phyloP scores from a whole-genome alignment of 2,329 filamentous ascomycete genomes.

The Septoria linicola region DNA sequence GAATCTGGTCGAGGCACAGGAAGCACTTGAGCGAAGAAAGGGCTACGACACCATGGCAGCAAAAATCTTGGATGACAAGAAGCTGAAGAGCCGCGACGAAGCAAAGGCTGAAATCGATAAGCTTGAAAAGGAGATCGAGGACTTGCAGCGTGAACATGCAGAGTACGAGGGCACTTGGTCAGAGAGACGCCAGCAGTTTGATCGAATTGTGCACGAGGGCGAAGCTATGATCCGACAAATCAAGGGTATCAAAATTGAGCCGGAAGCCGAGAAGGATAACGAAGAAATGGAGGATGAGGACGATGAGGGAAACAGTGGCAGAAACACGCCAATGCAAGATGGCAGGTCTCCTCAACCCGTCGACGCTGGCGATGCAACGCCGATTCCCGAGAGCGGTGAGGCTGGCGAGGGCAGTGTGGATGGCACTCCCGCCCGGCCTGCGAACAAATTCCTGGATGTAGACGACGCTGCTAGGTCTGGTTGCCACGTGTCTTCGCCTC shows the following conservation, averaged over 20 bases:
- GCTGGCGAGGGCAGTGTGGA: slow-evolving; percentile 18
- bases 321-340: slow-evolving; percentile 48
- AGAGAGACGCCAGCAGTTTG: slow-evolving; percentile 83
- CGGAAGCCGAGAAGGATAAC: slow-evolving; percentile 77
- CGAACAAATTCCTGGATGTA: slow-evolving; percentile 33
- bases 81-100: slow-evolving; percentile 80
- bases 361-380: slow-evolving; percentile 39
- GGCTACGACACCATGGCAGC: slow-evolving; percentile 85
- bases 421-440: slow-evolving; percentile 26
- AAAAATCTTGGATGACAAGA: slow-evolving; percentile 76
- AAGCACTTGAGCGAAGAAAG: slow-evolving; percentile 74
- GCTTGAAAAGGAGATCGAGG: slow-evolving; percentile 81
- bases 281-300: slow-evolving; percentile 59
- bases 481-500: slow-evolving; percentile 29
- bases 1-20: slow-evolving; percentile 75
- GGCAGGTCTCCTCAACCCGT: slow-evolving; percentile 32
- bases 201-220: slow-evolving; percentile 85
- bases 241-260: slow-evolving; percentile 92
- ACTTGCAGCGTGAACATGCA: slow-evolving; percentile 79
- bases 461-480: slow-evolving; percentile 28
- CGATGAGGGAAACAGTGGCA: slow-evolving; percentile 45
- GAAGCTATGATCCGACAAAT: slow-evolving; percentile 81
- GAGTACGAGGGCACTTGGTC: slow-evolving; percentile 81
- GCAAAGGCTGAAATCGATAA: slow-evolving; percentile 75
- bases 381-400: slow-evolving; percentile 39